Evolutionary conservation across 331 rosid genomes (phyloP).

Genomic region (Saraca asoca): DNA sequence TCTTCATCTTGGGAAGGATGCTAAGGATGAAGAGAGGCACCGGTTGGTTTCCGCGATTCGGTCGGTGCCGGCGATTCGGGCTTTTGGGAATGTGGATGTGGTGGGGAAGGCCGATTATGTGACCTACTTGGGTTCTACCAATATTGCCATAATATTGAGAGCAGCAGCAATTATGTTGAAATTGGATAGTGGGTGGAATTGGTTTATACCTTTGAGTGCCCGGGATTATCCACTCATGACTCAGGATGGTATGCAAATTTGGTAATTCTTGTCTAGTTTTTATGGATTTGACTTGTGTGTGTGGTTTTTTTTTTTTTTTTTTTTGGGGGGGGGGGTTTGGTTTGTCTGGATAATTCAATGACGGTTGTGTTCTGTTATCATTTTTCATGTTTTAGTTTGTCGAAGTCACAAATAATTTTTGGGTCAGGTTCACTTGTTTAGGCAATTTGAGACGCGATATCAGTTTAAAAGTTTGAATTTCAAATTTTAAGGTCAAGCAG

Average conservation of each 20-base stretch:
- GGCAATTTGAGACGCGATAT: background rate
- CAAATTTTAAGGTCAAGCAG: background rate
- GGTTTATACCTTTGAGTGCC: slow-evolving; percentile 88
- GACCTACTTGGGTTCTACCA: slow-evolving; percentile 77
- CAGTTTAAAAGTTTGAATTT: background rate
- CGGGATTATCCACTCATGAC: slow-evolving; percentile 86
- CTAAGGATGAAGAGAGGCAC: slow-evolving; percentile 63
- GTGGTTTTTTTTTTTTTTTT: no score
- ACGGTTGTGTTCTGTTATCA: background rate
- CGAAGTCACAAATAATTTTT: background rate
- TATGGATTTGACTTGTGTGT: background rate
- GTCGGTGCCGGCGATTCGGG: slow-evolving; percentile 71
- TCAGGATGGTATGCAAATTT: slow-evolving; percentile 82
- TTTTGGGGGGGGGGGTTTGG: no score
- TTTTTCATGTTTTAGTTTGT: background rate
- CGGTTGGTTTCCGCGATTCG: slow-evolving; percentile 40
- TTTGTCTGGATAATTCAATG: background rate
- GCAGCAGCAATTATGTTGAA: slow-evolving; percentile 86
- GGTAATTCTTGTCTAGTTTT: slow-evolving; percentile 27
- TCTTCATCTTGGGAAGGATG: slow-evolving; percentile 71
- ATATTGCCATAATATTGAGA: slow-evolving; percentile 63
- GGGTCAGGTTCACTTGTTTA: background rate
- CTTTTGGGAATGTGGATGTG: slow-evolving; percentile 84
- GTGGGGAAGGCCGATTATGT: slow-evolving; percentile 82
- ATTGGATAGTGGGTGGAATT: slow-evolving; percentile 83